Evolutionary conservation across 2,329 filamentous ascomycete genomes (phyloP), one percentile per base, ranked within the genome.

Genomic region (Alternaria alternata): DNA sequence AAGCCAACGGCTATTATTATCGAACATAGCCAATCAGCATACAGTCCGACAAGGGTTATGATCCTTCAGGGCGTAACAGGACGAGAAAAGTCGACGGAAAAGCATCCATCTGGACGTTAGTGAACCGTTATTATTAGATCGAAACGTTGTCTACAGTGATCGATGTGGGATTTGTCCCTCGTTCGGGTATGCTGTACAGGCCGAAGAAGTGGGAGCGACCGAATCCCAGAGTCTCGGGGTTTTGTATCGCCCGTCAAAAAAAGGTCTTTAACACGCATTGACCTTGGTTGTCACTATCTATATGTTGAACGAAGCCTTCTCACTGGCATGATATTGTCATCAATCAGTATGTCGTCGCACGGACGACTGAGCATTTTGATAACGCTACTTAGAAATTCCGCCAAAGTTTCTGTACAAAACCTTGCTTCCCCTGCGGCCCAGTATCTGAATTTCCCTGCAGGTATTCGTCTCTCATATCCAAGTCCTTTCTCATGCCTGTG

Each of bases 401-500:
- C 57, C 58, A 66, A 11, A 66, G 28, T 22, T 60, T 57, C 44
- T 61, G 59, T 30, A 61, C 14, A 42, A 62, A 56, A 4, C 57
- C 32, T 42, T 66, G 55, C 44, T 67, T 69, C 7, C 41, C 52
- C 3, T 47, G 48, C 11, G 43, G 32, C 30, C 52, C 52, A 6
- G 42, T 57, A 16, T 61, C 30, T 12, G 51, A 41, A 14, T 61
- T 61, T 18, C 59, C 62, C 5, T 62, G 46, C 9, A 59, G 7
- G 7, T 44, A 32, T 7, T 65, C 66, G 22, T 70, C 66, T 48
- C 59, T 67, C 12, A 57, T 57, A 57, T 81, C 78, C 59, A 81
- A 44, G 66, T 81, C 72, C 48, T 69, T 72, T 44, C 79, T 70
- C 62, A 72, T 71, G 5, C 79, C 79, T 14, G 66, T 69, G 59